A percentile compares a stretch with the other conserved stretches of the same genome.
phyloP scores from a whole-genome alignment of 169 alveolate genomes.

The Pseudocohnilembus persalinus region DNA sequence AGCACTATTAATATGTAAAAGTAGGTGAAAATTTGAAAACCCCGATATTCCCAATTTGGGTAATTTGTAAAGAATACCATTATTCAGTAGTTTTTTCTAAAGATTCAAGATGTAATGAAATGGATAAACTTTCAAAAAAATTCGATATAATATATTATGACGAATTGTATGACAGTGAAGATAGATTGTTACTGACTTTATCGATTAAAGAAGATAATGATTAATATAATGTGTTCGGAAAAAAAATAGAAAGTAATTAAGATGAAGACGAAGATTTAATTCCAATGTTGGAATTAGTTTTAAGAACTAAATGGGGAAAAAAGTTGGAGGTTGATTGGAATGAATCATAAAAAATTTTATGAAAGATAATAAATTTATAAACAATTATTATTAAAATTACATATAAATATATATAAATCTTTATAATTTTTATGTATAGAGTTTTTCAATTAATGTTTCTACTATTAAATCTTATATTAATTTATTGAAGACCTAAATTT shows the following conservation, averaged over 20 bases:
- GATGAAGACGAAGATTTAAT: slow-evolving; percentile 42
- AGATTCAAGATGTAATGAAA: slow-evolving; percentile 31
- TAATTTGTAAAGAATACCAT: slow-evolving; percentile 59
- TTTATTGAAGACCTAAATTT: no score
- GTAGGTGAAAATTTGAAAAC: slow-evolving; percentile 47
- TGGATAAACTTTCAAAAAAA: slow-evolving; percentile 5
- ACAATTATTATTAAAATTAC: no score
- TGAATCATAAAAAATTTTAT: slow-evolving; percentile 50
- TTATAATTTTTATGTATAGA: no score
- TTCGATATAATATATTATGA: slow-evolving; percentile 60
- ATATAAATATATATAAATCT: no score
- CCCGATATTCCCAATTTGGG: slow-evolving; percentile 64
- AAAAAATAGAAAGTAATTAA: slow-evolving; percentile 8
- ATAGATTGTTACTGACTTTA: slow-evolving; percentile 45
- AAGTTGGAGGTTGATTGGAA: slow-evolving; percentile 54
- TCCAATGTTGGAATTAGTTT: slow-evolving; percentile 53
- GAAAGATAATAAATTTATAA: no score
- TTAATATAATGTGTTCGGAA: slow-evolving; percentile 3
- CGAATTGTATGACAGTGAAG: slow-evolving; percentile 51
- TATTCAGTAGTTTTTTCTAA: slow-evolving; percentile 55
- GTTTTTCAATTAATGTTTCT: no score
- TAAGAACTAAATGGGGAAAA: slow-evolving; percentile 54
- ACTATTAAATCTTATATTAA: no score
- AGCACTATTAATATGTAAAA: slow-evolving; percentile 50
- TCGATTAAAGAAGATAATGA: slow-evolving; percentile 30